phyloP scores from a whole-genome alignment of 495 filamentous ascomycete genomes.

The Durotheca rogersii region DNA sequence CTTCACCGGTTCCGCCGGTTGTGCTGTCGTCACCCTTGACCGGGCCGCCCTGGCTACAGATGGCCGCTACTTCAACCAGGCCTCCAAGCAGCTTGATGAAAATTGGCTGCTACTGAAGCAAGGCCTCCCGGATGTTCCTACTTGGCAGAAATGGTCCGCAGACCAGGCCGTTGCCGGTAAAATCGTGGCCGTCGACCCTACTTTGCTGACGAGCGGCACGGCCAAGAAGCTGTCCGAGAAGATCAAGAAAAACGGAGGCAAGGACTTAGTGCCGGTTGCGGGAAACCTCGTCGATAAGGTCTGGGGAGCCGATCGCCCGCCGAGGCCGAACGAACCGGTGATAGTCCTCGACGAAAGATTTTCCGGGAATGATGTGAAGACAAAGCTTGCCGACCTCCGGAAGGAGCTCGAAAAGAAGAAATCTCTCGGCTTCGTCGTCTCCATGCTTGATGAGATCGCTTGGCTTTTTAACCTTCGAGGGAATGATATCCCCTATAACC shows the following conservation, averaged over 20 bases:
- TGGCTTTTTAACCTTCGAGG: conserved; percentile 98
- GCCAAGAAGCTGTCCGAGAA: conserved; percentile 85
- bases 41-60: conserved; percentile 93
- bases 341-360: conserved; percentile 69
- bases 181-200: conserved; percentile 87
- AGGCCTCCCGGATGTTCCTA: conserved; percentile 88
- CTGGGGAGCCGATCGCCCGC: conserved; percentile 75
- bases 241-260: conserved; percentile 83
- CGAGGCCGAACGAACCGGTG: conserved; percentile 73
- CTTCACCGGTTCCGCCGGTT: conserved; percentile 94
- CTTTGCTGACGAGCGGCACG: conserved; percentile 78
- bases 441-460: conserved; percentile 95
- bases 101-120: conserved; percentile 95
- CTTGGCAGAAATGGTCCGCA: conserved; percentile 96
- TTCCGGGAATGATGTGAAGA: conserved; percentile 76
- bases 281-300: conserved; percentile 85
- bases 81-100: conserved; percentile 82
- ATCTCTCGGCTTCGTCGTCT: conserved; percentile 82
- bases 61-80: conserved; percentile 98
- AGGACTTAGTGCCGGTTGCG: conserved; percentile 67
- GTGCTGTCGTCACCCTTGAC: conserved; percentile 80
- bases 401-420: conserved; percentile 94
- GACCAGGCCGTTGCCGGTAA: conserved; percentile 83
- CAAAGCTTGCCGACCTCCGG: conserved; percentile 83
- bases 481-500: conserved; percentile 97